A percentile compares a stretch with the other conserved stretches of the same genome.
Evolutionary conservation across 1,284 basidiomycete genomes (phyloP).

Genomic region (Trichosporon sp.): DNA sequence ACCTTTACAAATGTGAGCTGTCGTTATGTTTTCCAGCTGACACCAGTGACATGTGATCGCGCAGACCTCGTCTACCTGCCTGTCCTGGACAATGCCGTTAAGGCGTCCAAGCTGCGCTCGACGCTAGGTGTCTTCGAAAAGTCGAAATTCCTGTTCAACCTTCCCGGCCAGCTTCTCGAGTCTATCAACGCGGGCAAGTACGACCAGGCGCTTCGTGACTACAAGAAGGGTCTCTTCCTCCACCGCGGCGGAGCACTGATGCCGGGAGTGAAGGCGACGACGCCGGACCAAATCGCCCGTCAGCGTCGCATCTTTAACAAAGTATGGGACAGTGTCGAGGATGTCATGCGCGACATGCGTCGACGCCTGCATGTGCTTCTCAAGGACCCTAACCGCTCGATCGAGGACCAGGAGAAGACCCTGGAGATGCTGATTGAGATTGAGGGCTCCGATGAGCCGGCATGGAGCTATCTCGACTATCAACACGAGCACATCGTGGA

Average conservation of each 20-base stretch:
- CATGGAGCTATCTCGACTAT: constrained; percentile 91
- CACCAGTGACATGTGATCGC: constrained; percentile 68
- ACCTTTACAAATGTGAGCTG: no score
- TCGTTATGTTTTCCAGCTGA: not conserved
- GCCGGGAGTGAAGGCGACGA: constrained; percentile 60
- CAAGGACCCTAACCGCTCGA: constrained; percentile 71
- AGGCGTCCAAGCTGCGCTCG: constrained; percentile 87
- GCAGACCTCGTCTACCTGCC: constrained; percentile 96
- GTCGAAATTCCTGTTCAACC: constrained; percentile 97
- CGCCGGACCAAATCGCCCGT: constrained; percentile 64
- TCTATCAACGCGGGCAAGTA: constrained; percentile 75
- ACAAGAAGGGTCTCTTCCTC: constrained; percentile 94
- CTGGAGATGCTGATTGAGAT: constrained; percentile 91
- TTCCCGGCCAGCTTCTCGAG: constrained; percentile 87
- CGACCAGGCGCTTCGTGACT: constrained; percentile 90
- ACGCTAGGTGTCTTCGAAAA: constrained; percentile 95
- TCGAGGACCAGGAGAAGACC: constrained; percentile 96
- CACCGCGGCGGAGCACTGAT: constrained; percentile 81
- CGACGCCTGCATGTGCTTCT: constrained; percentile 74
- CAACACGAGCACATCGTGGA: constrained; percentile 85
- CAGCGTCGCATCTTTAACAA: constrained; percentile 92
- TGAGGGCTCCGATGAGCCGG: constrained; percentile 72
- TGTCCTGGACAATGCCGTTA: constrained; percentile 92
- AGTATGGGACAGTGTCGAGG: constrained; percentile 94
- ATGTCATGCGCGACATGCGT: constrained; percentile 90